phyloP scores from a whole-genome alignment of 2,329 filamentous ascomycete genomes.

The Chaetothyriales sp. region DNA sequence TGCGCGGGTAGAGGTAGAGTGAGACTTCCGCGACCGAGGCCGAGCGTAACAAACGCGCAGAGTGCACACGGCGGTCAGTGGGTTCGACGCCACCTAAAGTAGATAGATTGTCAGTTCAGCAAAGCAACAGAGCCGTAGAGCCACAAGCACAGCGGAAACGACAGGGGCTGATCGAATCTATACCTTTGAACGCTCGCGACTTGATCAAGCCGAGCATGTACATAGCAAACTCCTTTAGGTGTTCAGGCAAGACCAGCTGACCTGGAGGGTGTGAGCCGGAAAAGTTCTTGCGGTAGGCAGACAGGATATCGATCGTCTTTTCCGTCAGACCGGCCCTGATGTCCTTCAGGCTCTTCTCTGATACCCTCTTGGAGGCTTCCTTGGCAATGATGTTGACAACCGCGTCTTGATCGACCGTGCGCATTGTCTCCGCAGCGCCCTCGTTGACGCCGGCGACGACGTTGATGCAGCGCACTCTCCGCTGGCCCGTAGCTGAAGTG shows the following conservation, averaged over 20 bases:
- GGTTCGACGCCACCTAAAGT: constrained; percentile 61
- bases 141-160: background rate
- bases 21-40: constrained; percentile 78
- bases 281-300: constrained; percentile 84
- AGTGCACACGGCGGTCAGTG: constrained; percentile 77
- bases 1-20: constrained; percentile 85
- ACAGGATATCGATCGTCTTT: constrained; percentile 82
- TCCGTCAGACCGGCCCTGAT: constrained; percentile 71
- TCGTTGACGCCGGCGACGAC: constrained; percentile 86
- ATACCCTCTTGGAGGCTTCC: constrained; percentile 73
- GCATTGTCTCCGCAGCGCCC: constrained; percentile 66
- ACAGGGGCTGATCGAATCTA: constrained; percentile 2
- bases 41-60: constrained; percentile 74
- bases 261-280: constrained; percentile 74
- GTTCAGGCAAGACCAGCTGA: constrained; percentile 87
- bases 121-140: background rate
- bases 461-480: constrained; percentile 83
- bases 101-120: background rate
- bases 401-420: constrained; percentile 90
- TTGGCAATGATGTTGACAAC: constrained; percentile 80
- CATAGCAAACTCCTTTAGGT: constrained; percentile 93
- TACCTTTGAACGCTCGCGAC: constrained; percentile 73
- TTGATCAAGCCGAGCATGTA: constrained; percentile 85
- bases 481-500: constrained; percentile 76
- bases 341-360: constrained; percentile 65